Evolutionary conservation across 495 filamentous ascomycete species (phyloP), one percentile per base, ranked within the genome.

Genomic region (Hyaloscypha finlandica): DNA sequence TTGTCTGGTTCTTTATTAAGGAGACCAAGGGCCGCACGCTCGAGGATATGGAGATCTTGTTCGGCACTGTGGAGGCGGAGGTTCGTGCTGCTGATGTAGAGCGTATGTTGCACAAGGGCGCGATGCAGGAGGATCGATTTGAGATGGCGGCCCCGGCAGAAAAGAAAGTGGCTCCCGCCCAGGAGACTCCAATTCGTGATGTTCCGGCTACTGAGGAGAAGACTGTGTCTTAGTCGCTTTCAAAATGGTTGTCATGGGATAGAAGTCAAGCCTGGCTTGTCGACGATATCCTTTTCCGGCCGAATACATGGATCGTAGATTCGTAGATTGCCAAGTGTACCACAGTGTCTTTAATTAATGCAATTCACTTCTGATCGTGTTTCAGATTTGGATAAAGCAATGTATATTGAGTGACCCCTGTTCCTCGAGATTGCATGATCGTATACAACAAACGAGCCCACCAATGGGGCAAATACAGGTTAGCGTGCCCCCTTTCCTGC

Each of bases 1-100:
- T 58, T 25, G 63, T 69, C 9, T 82, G 81, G 61, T 79, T 81
- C 69, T 82, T 78, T 67, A 68, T 86, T 6, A 82, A 83, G 56
- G 84, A 85, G 69, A 74, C 70, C 11, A 73, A 73, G 56, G 71
- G 71, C 20, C n/a, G 39, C 8, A 66, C 35, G n/a, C 59, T 73
- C 11, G 71, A 73, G 59, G 71, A 73, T 62, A 73, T 72, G 68
- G 70, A 73, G 58, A 63, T 70, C 53, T 61, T 83, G 12, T 83
- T 83, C 45, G 81, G 80, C 9, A 71, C 74, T 29, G 70, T 81
- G 22, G 77, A 79, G 61, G 77, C 74, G 51, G 69, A 66, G 14
- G 73, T 78, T 65, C 59, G 78, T 35, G 68, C 66, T 2, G 76
- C 73, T 8, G 79, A 81, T 72, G 75, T 82, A n/a, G 79, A 82